These are phyloP conservation scores for Rhodotorula sphaerocarpa DNA, from an alignment of 768 basidiomycete genomes.

Conservation along the genomic window DNA sequence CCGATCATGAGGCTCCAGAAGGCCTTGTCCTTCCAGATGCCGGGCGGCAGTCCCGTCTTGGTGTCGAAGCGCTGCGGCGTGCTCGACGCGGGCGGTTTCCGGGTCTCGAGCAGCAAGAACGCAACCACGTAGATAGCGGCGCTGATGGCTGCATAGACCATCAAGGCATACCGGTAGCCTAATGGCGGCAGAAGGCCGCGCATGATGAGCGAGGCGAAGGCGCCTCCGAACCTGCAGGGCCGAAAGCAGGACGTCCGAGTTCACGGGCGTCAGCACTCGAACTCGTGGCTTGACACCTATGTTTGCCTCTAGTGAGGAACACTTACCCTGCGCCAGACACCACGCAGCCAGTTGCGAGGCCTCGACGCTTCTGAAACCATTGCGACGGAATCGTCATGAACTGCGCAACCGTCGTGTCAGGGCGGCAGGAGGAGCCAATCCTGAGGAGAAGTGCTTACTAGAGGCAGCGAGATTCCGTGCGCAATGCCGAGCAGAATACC, in stretches of 20 bases:
- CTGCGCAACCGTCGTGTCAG: too few species aligned
- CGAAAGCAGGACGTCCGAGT: too few species aligned
- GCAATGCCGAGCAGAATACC: conserved; percentile 15
- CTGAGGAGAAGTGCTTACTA: too few species aligned
- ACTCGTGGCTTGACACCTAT: too few species aligned
- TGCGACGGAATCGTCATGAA: conserved; percentile 42
- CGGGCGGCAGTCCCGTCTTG: conserved; percentile 24
- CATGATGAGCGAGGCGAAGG: conserved; percentile 31
- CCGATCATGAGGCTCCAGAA: conserved; percentile 11
- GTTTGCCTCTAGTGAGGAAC: too few species aligned
- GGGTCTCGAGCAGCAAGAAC: conserved; percentile 10
- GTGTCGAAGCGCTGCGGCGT: conserved; percentile 12
- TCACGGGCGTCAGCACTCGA: too few species aligned
- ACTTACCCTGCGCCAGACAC: conserved; percentile 37
- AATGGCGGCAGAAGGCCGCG: conserved; percentile 35
- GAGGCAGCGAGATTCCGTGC: conserved; percentile 18
- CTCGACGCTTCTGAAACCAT: conserved; percentile 40
- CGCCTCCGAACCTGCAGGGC: conserved; percentile 38
- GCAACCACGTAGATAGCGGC: conserved; percentile 9
- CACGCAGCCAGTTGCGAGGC: conserved; percentile 39
- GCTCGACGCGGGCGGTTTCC: conserved; percentile 11
- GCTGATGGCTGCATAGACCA: conserved; percentile 30
- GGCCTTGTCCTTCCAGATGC: conserved; percentile 19
- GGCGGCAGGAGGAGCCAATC: too few species aligned
- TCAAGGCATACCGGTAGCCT: conserved; percentile 38